Base-by-base conservation (phyloP, 2,329 filamentous ascomycete genomes). In the Aspergillus unguis region DNA sequence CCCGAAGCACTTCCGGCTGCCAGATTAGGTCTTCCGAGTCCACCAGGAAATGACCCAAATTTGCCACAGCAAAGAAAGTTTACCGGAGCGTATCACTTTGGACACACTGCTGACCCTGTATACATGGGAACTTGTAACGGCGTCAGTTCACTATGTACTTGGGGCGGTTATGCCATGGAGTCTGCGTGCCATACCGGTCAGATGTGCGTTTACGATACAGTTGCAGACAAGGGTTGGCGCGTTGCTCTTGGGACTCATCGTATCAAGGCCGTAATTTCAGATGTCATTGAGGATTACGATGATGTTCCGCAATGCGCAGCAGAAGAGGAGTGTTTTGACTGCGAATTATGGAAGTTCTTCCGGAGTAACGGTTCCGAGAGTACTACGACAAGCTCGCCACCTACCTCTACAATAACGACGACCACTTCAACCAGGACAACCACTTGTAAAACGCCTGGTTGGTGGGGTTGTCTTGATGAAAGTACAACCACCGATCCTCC, bases 81-180 rank as follows among this genome's bases (percentile, higher is more conserved):
- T 63, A 95, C 90, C 0, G 92, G 90, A 9, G 80, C 88, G 0
- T 95, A 85, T 66, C 94, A 99, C 70, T 92, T 96, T 68, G 94
- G 94, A 3, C 92, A 97, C 65, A 97, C 91, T 0, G 94, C 94
- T 0, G 94, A 99, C 70, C 94, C 94, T 0, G 85, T 99, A 32
- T 99, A 87, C 65, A 92, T 96, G 75, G 94, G 94, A 31, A 89
- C 86, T 0, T 97, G 94, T 73, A 96, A 96, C 64, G 89, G 88
- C 31, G 90, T 89, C 2, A 91, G 89, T 2, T 92, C 92, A 2
- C 85, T 87, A 8, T 97, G 94, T 71, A 94, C 92, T 0, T 85
- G 95, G 64, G 92, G 85, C 1, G 94, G 94, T 0, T 99, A 97
- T 68, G 92, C 94, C 1, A 82, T 99, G 78, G 91, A 99, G 71